Percentiles rank a stretch among this genome's conserved stretches.
These are phyloP conservation scores for Monosporascus sp. DNA, from an alignment of 2,329 filamentous ascomycete genomes.

Conservation along the genomic window DNA sequence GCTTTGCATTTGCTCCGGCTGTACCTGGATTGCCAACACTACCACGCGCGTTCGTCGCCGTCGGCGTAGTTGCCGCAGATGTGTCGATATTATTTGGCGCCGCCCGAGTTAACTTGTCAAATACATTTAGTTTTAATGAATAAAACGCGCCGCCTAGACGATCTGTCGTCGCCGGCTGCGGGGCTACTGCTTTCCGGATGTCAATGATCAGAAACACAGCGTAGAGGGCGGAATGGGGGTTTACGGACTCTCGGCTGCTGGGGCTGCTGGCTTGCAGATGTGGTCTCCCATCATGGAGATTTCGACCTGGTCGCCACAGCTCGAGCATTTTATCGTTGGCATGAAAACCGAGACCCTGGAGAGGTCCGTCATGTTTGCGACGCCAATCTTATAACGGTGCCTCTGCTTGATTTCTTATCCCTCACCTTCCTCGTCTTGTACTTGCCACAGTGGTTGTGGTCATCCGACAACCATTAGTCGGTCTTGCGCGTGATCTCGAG, in stretches of 20 bases:
- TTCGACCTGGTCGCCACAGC: slow-evolving; percentile 70
- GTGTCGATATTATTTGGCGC: slow-evolving; percentile 52
- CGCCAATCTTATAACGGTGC: slow-evolving; percentile 6
- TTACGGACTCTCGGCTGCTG: slow-evolving; percentile 40
- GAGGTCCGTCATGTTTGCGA: slow-evolving; percentile 38
- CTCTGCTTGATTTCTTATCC: slow-evolving; percentile 8
- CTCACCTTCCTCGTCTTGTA: slow-evolving; percentile 8
- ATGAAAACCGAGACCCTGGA: slow-evolving; percentile 64
- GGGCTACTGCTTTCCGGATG: slow-evolving; percentile 5
- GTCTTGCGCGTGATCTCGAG: not conserved
- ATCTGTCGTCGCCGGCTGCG: slow-evolving; percentile 21
- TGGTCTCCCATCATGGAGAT: slow-evolving; percentile 86
- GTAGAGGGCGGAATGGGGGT: not conserved
- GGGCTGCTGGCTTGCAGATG: slow-evolving; percentile 50
- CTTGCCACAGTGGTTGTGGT: slow-evolving; percentile 3
- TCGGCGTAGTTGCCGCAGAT: slow-evolving; percentile 50
- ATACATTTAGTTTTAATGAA: slow-evolving; percentile 30
- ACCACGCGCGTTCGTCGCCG: not conserved
- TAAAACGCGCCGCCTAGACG: slow-evolving; percentile 31
- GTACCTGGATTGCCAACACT: slow-evolving; percentile 26
- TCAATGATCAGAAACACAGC: slow-evolving; percentile 13
- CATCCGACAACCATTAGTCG: slow-evolving; percentile 11
- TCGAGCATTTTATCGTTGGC: slow-evolving; percentile 84
- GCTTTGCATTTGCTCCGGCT: slow-evolving; percentile 51
- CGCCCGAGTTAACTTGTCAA: slow-evolving; percentile 36